Conservation (phyloP, 768 basidiomycete genomes). For the Dioszegia hungarica region DNA sequence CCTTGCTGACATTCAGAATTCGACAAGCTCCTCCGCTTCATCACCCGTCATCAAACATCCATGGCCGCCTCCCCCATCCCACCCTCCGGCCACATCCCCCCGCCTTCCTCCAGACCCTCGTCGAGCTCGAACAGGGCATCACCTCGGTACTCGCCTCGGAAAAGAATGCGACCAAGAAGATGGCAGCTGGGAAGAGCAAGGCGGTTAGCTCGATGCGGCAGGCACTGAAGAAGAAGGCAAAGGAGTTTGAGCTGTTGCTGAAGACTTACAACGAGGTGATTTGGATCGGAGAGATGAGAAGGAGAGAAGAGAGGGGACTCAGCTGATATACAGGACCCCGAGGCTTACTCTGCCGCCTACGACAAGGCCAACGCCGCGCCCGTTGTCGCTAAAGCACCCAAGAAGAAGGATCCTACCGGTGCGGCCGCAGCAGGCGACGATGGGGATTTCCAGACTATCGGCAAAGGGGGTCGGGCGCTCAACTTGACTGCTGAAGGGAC, state of each 20-base stretch:
- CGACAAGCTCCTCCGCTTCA: conserved; percentile 88
- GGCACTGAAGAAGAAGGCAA: conserved; percentile 83
- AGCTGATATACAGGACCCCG: conserved; percentile 64
- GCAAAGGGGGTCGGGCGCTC: conserved; percentile 78
- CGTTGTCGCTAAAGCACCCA: conserved; percentile 52
- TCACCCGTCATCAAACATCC: conserved; percentile 67
- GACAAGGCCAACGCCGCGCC: conserved; percentile 45
- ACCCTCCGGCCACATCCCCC: conserved; percentile 67
- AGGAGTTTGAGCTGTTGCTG: conserved; percentile 79
- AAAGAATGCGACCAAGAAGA: conserved; percentile 91
- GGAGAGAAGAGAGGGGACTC: neutral
- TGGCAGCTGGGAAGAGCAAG: conserved; percentile 85
- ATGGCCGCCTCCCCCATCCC: conserved; percentile 82
- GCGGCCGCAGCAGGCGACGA: conserved; percentile 38
- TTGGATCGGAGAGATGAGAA: no score
- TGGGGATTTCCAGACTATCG: conserved; percentile 77
- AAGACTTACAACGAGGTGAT: conserved; percentile 72
- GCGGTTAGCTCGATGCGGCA: conserved; percentile 97
- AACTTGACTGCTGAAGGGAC: conserved; percentile 69
- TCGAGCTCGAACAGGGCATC: conserved; percentile 69
- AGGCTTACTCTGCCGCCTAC: conserved; percentile 76
- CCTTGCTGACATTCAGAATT: conserved; percentile 60
- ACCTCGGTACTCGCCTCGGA: conserved; percentile 72
- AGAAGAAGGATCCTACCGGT: conserved; percentile 37
- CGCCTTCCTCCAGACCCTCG: conserved; percentile 43